A percentile compares a stretch with the other conserved stretches of the same genome.
Conservation (phyloP, 495 filamentous ascomycete species). For the Trichoderma gamsii region DNA sequence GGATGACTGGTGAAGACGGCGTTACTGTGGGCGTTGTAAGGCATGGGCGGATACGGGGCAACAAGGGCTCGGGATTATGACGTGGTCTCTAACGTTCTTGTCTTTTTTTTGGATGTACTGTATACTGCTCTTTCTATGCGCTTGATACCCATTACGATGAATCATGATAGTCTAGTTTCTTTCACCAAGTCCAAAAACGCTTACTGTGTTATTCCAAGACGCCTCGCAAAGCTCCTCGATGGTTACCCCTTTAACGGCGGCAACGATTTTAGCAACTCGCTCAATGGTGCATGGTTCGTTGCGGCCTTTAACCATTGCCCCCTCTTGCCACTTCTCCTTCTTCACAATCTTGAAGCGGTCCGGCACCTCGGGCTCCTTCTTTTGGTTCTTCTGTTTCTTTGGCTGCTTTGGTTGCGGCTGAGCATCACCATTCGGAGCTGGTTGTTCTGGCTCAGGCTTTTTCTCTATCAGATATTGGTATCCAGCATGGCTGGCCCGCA, state of each 20-base stretch:
- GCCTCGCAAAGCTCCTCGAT: slow-evolving; percentile 80
- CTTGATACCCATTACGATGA: slow-evolving; percentile 16
- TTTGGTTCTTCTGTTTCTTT: slow-evolving; percentile 35
- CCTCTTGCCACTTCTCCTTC: slow-evolving; percentile 85
- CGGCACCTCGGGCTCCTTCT: slow-evolving; percentile 41
- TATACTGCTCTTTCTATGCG: slow-evolving; percentile 14
- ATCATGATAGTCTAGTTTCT: slow-evolving; percentile 8
- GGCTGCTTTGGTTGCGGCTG: slow-evolving; percentile 22
- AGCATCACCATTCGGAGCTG: slow-evolving; percentile 14
- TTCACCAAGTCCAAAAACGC: slow-evolving; percentile 70
- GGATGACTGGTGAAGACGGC: slow-evolving; percentile 85
- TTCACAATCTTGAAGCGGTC: slow-evolving; percentile 58
- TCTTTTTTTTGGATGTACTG: slow-evolving; percentile 9
- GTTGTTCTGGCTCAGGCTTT: slow-evolving; percentile 13
- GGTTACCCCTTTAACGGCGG: slow-evolving; percentile 69
- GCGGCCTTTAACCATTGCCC: slow-evolving; percentile 78
- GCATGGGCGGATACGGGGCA: slow-evolving; percentile 51
- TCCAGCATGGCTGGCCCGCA: slow-evolving; percentile 57
- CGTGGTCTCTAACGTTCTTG: neutral
- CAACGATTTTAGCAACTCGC: slow-evolving; percentile 80
- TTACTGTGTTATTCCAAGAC: slow-evolving; percentile 76
- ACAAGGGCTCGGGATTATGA: slow-evolving; percentile 43
- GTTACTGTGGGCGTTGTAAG: slow-evolving; percentile 65
- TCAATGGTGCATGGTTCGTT: slow-evolving; percentile 85
- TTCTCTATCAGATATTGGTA: slow-evolving; percentile 48